Percentiles rank a stretch among this genome's conserved stretches.
phyloP scores from a whole-genome alignment of 352 stramenopile genomes.

The Elongisporangium undulatum region DNA sequence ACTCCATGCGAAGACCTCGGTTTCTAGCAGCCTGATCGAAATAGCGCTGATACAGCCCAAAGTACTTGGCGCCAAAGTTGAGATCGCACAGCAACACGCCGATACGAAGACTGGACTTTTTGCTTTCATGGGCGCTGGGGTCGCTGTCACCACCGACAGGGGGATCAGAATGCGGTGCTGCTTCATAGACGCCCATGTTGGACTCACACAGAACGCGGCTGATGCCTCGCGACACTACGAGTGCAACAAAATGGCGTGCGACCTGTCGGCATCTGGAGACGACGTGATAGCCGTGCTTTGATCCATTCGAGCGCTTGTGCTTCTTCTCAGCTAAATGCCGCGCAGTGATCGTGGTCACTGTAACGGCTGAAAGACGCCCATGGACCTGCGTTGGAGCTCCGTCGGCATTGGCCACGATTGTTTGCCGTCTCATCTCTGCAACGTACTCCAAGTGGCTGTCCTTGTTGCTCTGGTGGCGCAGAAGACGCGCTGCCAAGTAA shows the following conservation, averaged over 20 bases:
- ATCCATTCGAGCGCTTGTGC: not conserved
- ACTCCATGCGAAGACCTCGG: constrained; percentile 19
- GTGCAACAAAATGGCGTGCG: constrained; percentile 27
- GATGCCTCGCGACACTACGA: constrained; percentile 17
- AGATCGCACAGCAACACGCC: constrained; percentile 32
- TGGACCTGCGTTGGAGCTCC: not conserved
- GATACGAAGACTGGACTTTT: constrained; percentile 13
- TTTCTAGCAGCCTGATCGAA: constrained; percentile 22
- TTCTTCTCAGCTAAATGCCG: not conserved
- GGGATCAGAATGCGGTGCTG: not conserved
- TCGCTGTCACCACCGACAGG: constrained; percentile 3
- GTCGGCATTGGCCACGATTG: not conserved
- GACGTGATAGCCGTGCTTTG: constrained; percentile 1
- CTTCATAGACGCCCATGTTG: constrained; percentile 17
- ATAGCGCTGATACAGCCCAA: constrained; percentile 29
- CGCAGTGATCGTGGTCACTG: not conserved
- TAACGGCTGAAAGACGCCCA: not conserved
- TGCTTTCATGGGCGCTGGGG: not conserved
- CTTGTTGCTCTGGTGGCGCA: constrained; percentile 13
- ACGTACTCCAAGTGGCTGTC: constrained; percentile 5
- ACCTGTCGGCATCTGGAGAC: constrained; percentile 14
- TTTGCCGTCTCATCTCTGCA: constrained; percentile 2
- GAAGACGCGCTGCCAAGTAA: constrained; percentile 25
- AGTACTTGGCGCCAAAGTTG: constrained; percentile 36
- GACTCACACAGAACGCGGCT: constrained; percentile 30